Conservation (phyloP, 1,284 basidiomycete genomes). For the Limonomyces culmigenus region DNA sequence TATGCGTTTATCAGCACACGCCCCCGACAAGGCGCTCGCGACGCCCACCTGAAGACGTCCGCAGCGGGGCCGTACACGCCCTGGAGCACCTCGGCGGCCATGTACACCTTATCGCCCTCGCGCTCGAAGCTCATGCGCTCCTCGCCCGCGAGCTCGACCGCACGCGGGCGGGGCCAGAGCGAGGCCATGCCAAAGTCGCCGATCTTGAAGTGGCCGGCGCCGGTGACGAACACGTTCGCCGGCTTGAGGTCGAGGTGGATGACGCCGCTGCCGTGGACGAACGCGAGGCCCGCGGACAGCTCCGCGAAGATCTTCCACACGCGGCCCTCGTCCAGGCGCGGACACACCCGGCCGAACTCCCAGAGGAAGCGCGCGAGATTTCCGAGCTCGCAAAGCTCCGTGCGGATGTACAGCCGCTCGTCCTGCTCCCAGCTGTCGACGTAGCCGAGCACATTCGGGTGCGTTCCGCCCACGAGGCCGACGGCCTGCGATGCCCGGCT, state of each 20-base stretch:
- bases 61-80: constrained; percentile 87
- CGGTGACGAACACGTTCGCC: constrained; percentile 89
- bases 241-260: constrained; percentile 98
- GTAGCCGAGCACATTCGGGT: constrained; percentile 80
- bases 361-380: constrained; percentile 86
- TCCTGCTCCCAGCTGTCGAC: constrained; percentile 96
- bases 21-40: no score
- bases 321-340: constrained; percentile 78
- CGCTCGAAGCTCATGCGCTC: constrained; percentile 56
- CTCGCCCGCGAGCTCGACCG: constrained; percentile 8
- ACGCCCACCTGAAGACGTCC: constrained; percentile 90
- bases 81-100: constrained; percentile 94
- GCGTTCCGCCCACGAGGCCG: constrained; percentile 11
- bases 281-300: constrained; percentile 66
- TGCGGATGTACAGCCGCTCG: constrained; percentile 81
- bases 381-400: constrained; percentile 88
- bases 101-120: constrained; percentile 94
- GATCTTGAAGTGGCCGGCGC: constrained; percentile 86
- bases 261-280: constrained; percentile 80
- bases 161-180: constrained; percentile 49
- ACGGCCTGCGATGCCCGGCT: constrained; percentile 9
- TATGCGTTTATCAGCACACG: no score
- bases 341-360: constrained; percentile 79
- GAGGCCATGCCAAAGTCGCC: constrained; percentile 98
- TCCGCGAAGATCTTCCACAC: constrained; percentile 97